Percentiles rank a stretch among this genome's conserved stretches.
Evolutionary conservation across 805 yeast species (phyloP).

Genomic region (Barnettozyma siamensis): DNA sequence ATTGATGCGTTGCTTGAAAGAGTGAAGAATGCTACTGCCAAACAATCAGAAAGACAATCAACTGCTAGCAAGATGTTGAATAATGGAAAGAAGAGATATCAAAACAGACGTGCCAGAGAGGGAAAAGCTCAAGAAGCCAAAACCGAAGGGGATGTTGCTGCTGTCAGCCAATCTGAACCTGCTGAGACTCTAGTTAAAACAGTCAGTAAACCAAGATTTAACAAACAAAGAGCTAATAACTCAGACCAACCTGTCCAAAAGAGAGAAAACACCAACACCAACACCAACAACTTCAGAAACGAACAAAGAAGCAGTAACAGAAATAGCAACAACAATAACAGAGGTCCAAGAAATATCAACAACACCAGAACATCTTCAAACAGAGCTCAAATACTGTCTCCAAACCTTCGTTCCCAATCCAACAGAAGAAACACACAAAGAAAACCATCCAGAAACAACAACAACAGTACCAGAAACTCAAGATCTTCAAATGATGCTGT

Average conservation of each 20-base stretch:
- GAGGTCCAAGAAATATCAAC: conserved; percentile 7
- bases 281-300: not conserved
- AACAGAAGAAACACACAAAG: not conserved
- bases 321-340: not conserved
- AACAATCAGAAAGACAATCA: not conserved
- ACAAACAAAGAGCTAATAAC: not conserved
- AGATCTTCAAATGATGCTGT: not conserved
- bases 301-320: not conserved
- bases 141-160: too few relatives aligned
- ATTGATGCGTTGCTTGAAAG: conserved; percentile 11
- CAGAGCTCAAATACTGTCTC: conserved; percentile 3
- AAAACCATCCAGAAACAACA: not conserved
- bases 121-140: too few relatives aligned
- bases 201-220: conserved; percentile 2
- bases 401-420: conserved; percentile 2
- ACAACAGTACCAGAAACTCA: not conserved
- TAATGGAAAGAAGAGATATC: not conserved
- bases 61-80: not conserved
- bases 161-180: not conserved
- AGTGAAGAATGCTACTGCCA: conserved; percentile 7
- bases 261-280: conserved; percentile 1
- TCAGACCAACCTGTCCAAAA: not conserved
- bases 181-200: not conserved
- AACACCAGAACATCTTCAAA: conserved; percentile 1
- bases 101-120: not conserved